phyloP scores from a whole-genome alignment of 1,284 basidiomycete genomes.

The Cutaneotrichosporon sp. region DNA sequence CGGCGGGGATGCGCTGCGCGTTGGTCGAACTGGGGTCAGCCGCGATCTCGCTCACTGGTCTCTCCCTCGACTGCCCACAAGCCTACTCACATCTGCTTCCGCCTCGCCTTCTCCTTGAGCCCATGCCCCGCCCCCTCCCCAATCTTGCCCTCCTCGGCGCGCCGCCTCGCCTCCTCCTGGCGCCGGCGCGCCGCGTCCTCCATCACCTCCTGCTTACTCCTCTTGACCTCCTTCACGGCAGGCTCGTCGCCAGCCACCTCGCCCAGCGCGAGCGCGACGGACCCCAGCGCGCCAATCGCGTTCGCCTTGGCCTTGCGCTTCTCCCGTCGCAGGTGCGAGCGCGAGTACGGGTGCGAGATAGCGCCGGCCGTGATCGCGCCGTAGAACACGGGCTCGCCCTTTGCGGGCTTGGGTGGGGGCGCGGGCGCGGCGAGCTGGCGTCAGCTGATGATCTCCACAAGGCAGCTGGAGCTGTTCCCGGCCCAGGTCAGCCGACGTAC shows the following conservation, averaged over 20 bases:
- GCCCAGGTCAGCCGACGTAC: no score
- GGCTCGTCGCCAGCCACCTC: conserved; percentile 18
- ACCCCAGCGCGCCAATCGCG: conserved; percentile 32
- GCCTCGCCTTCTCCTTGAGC: conserved; percentile 45
- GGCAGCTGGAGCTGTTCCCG: no score
- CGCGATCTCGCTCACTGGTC: no score
- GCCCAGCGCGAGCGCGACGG: conserved; percentile 39
- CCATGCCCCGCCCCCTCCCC: conserved; percentile 47
- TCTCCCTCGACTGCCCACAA: neutral
- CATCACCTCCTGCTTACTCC: conserved; percentile 15
- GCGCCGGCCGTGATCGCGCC: conserved; percentile 19
- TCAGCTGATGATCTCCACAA: no score
- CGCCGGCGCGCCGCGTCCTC: conserved; percentile 16
- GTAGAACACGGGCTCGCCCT: conserved; percentile 15
- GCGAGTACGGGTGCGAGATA: conserved; percentile 46
- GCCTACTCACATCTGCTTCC: conserved; percentile 51
- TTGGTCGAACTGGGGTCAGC: conserved; percentile 34
- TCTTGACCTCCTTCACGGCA: conserved; percentile 6
- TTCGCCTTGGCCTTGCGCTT: conserved; percentile 47
- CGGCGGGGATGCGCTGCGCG: conserved; percentile 44
- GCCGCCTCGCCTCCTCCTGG: conserved; percentile 17
- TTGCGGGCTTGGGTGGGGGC: conserved; percentile 4
- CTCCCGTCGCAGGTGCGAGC: conserved; percentile 45
- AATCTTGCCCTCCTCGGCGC: conserved; percentile 39
- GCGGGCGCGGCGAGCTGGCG: conserved; percentile 16